Percentiles rank a stretch among this genome's conserved stretches.
phyloP scores from a whole-genome alignment of 768 basidiomycete genomes.

The Lentinula boryana region DNA sequence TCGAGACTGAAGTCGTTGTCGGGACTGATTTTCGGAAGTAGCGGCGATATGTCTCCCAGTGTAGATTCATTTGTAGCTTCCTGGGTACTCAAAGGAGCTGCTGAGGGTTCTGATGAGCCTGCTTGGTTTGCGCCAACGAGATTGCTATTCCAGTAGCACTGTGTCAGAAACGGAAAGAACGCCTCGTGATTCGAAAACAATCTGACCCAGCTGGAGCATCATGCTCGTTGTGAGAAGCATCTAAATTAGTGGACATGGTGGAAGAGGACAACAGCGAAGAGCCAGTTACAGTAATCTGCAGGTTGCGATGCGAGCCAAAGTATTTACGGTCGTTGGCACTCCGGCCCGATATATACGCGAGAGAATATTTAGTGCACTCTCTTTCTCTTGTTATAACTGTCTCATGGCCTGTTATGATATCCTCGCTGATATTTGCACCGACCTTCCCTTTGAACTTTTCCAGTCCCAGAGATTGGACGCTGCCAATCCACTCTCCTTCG shows the following conservation, averaged over 20 bases:
- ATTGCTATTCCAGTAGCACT: neutral
- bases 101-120: neutral
- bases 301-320: neutral
- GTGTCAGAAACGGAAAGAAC: neutral
- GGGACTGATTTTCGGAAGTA: conserved; percentile 48
- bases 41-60: neutral
- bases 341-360: neutral
- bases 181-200: too few relatives aligned
- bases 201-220: neutral
- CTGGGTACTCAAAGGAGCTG: neutral
- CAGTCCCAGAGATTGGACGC: neutral
- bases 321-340: neutral
- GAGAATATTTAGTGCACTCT: neutral
- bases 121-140: neutral
- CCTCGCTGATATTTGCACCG: neutral
- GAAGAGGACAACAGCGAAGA: neutral
- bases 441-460: neutral
- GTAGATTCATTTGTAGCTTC: neutral
- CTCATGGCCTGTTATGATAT: neutral
- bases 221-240: conserved; percentile 1
- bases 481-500: neutral
- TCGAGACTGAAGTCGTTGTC: conserved; percentile 33
- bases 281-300: neutral
- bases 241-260: neutral
- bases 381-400: neutral